Conservation (phyloP, 768 basidiomycete species). For the Tricholoma furcatifolium region DNA sequence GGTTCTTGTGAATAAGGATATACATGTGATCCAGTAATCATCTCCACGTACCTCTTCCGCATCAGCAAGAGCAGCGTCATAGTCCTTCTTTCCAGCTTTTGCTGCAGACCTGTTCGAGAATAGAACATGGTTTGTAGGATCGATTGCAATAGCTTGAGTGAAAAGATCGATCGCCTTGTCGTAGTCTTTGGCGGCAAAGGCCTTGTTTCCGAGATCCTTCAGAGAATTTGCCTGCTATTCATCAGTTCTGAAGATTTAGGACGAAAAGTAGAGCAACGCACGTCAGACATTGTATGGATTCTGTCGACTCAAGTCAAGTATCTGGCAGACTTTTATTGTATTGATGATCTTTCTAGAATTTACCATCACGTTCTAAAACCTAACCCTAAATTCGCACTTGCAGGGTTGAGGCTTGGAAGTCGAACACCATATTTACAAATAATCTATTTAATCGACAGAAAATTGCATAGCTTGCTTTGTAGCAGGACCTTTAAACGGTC, state of each 20-base stretch:
- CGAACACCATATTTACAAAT: too few species aligned
- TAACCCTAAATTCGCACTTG: slow-evolving; percentile 20
- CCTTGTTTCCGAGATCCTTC: slow-evolving; percentile 94
- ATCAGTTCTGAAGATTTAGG: not conserved
- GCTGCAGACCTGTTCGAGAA: slow-evolving; percentile 94
- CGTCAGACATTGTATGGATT: slow-evolving; percentile 36
- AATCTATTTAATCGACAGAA: too few species aligned
- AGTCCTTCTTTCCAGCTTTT: slow-evolving; percentile 82
- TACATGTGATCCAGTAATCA: slow-evolving; percentile 7
- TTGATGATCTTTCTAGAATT: slow-evolving; percentile 27
- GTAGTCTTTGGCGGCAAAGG: slow-evolving; percentile 91
- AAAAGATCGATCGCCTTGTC: slow-evolving; percentile 84
- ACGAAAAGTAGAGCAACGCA: slow-evolving; percentile 21
- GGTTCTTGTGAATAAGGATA: slow-evolving; percentile 11
- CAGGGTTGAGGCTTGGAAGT: too few species aligned
- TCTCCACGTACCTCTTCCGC: slow-evolving; percentile 75
- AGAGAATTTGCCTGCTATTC: slow-evolving; percentile 48
- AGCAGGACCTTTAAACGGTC: too few species aligned
- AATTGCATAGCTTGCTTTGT: too few species aligned
- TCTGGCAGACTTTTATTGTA: slow-evolving; percentile 14
- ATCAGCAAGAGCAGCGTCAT: slow-evolving; percentile 74
- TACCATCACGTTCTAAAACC: slow-evolving; percentile 27
- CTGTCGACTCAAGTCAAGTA: slow-evolving; percentile 21
- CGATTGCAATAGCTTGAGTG: slow-evolving; percentile 78
- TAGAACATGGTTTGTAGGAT: slow-evolving; percentile 82